Conservation (phyloP, 1,284 basidiomycete genomes). For the Vanrija sp. region DNA sequence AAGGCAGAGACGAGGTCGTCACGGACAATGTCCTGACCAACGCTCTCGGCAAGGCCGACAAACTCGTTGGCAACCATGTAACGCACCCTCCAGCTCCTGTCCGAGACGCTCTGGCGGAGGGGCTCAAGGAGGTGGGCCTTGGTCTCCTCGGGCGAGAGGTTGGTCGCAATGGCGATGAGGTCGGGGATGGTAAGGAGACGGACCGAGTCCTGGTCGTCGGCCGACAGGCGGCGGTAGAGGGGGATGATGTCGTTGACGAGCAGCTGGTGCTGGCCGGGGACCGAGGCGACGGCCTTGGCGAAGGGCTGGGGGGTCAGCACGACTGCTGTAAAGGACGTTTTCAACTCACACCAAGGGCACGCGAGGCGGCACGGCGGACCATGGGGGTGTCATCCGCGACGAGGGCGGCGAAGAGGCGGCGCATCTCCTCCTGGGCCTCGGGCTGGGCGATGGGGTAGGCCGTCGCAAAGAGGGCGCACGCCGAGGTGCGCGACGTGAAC, state of each 20-base stretch:
- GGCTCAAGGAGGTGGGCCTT: constrained; percentile 86
- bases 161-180: constrained; percentile 85
- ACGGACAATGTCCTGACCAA: constrained; percentile 83
- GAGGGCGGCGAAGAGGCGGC: constrained; percentile 77
- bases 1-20: constrained; percentile 93
- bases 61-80: constrained; percentile 99
- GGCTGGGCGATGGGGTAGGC: constrained; percentile 77
- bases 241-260: constrained; percentile 83
- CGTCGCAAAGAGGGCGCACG: constrained; percentile 90
- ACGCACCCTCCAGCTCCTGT: constrained; percentile 98
- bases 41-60: constrained; percentile 85
- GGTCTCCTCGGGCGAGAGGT: constrained; percentile 77
- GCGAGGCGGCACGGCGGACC: constrained; percentile 94
- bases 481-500: constrained; percentile 98
- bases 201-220: constrained; percentile 98
- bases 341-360: constrained; percentile 81
- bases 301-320: constrained; percentile 57
- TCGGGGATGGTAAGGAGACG: constrained; percentile 93
- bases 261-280: constrained; percentile 65
- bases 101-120: constrained; percentile 79
- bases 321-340: neutral
- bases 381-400: constrained; percentile 97
- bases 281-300: constrained; percentile 56
- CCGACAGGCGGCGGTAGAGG: constrained; percentile 89
- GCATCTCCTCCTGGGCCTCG: constrained; percentile 78